A percentile compares a stretch with the other conserved stretches of the same genome.
These are phyloP conservation scores for Staphylotrichum longicolle DNA, from an alignment of 495 filamentous ascomycete genomes.

Conservation along the genomic window DNA sequence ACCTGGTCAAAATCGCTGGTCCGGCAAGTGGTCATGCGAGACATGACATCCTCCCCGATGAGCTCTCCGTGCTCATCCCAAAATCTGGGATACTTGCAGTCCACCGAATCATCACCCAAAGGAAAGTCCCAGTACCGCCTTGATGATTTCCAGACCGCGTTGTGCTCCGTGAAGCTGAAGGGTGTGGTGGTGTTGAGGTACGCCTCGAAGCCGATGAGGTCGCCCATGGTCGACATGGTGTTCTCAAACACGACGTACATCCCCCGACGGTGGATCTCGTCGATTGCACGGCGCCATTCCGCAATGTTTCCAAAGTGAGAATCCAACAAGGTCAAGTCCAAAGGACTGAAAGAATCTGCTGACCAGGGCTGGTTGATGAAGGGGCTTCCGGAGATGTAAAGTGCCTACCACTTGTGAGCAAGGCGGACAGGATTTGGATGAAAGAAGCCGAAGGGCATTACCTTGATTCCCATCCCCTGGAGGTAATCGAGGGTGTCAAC, in stretches of 20 bases:
- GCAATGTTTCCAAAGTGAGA: constrained; percentile 49
- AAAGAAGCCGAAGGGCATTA: neutral
- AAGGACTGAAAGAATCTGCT: constrained; percentile 56
- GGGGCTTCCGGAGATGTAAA: constrained; percentile 66
- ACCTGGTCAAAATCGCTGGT: constrained; percentile 65
- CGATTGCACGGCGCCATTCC: constrained; percentile 61
- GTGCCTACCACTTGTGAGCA: constrained; percentile 41
- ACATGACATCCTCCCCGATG: constrained; percentile 31
- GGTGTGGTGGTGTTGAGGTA: constrained; percentile 62
- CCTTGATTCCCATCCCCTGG: constrained; percentile 68
- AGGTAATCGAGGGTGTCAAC: constrained; percentile 68
- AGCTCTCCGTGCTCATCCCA: constrained; percentile 58
- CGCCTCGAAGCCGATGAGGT: constrained; percentile 64
- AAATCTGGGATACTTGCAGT: constrained; percentile 63
- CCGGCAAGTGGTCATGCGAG: constrained; percentile 55
- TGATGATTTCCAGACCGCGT: constrained; percentile 55
- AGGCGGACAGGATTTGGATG: neutral
- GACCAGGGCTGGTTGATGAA: constrained; percentile 40
- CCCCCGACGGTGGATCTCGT: constrained; percentile 63
- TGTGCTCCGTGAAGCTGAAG: constrained; percentile 55
- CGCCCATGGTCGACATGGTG: constrained; percentile 68
- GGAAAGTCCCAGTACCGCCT: constrained; percentile 63
- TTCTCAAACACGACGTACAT: constrained; percentile 76
- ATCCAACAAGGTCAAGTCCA: constrained; percentile 28
- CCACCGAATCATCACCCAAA: constrained; percentile 52